phyloP scores from a whole-genome alignment of 805 yeast genomes.

The Lipomyces sp. region DNA sequence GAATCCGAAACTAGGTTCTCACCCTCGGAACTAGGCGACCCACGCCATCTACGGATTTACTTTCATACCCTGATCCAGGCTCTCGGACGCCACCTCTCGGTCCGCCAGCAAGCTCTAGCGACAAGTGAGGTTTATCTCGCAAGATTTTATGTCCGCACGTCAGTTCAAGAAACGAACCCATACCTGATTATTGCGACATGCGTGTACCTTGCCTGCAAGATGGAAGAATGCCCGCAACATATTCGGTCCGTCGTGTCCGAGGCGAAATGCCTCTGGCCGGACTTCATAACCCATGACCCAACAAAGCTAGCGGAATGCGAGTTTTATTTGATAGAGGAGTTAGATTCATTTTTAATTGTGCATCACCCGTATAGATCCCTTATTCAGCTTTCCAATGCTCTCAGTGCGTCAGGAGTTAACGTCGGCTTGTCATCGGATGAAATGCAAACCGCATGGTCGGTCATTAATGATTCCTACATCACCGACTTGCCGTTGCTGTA shows the following conservation, averaged over 20 bases:
- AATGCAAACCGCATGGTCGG: slow-evolving; percentile 84
- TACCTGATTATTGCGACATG: slow-evolving; percentile 83
- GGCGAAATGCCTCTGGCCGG: slow-evolving; percentile 92
- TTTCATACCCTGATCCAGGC: slow-evolving; percentile 75
- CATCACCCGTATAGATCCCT: slow-evolving; percentile 51
- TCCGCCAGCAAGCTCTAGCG: slow-evolving; percentile 82
- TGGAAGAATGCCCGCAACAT: slow-evolving; percentile 95
- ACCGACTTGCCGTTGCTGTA: slow-evolving; percentile 81
- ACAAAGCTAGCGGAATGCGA: slow-evolving; percentile 94
- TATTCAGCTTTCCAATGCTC: slow-evolving; percentile 52
- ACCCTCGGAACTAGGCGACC: slow-evolving; percentile 44
- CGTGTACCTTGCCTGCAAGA: slow-evolving; percentile 86
- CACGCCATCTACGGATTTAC: slow-evolving; percentile 72
- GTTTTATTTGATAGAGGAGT: slow-evolving; percentile 87
- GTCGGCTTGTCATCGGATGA: slow-evolving; percentile 54
- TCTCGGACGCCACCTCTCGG: slow-evolving; percentile 75
- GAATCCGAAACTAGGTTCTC: slow-evolving; percentile 48
- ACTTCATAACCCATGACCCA: slow-evolving; percentile 86
- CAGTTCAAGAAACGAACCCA: slow-evolving; percentile 79
- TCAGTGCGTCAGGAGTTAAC: slow-evolving; percentile 43
- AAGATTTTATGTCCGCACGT: slow-evolving; percentile 74
- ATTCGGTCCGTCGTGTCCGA: slow-evolving; percentile 81
- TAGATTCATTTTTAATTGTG: slow-evolving; percentile 52
- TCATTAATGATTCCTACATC: slow-evolving; percentile 85
- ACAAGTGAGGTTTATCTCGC: slow-evolving; percentile 86